Percentiles rank a stretch among this genome's conserved stretches.
phyloP scores from a whole-genome alignment of 768 basidiomycete species.

The Neoboletus subvelutipes region DNA sequence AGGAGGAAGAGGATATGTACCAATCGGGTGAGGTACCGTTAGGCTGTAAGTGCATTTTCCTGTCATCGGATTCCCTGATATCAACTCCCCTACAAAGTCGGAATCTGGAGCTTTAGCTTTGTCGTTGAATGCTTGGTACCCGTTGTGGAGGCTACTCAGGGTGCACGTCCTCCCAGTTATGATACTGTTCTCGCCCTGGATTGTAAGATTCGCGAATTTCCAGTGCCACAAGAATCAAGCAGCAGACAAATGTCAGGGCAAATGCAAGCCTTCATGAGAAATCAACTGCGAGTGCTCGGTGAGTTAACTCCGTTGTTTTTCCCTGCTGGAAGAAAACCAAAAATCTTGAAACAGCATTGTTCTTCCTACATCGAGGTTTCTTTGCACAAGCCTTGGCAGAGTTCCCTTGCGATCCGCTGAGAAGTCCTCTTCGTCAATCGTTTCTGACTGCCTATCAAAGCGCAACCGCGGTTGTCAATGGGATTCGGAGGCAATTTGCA shows the following conservation, averaged over 20 bases:
- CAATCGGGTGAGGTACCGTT: conserved; percentile 42
- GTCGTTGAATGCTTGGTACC: conserved; percentile 43
- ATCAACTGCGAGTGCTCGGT: conserved; percentile 49
- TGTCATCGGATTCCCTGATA: background rate
- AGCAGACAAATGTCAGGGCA: conserved; percentile 36
- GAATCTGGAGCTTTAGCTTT: conserved; percentile 47
- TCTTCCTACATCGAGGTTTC: conserved; percentile 56
- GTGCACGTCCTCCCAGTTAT: conserved; percentile 46
- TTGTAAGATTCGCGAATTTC: conserved; percentile 43
- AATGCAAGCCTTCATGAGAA: conserved; percentile 43
- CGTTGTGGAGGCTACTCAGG: conserved; percentile 40
- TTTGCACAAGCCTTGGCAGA: conserved; percentile 57
- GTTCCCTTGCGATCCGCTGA: conserved; percentile 46
- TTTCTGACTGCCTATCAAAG: conserved; percentile 52
- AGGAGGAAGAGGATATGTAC: conserved; percentile 46
- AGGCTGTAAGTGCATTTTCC: conserved; percentile 40
- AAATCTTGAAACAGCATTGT: conserved; percentile 38
- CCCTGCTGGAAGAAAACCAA: conserved; percentile 1
- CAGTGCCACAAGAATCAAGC: conserved; percentile 20
- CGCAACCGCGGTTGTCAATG: conserved; percentile 46
- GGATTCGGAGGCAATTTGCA: conserved; percentile 41
- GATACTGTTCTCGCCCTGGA: conserved; percentile 50
- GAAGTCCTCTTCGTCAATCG: conserved; percentile 49
- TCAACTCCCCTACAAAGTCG: conserved; percentile 35
- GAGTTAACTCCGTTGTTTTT: conserved; percentile 1